Evolutionary conservation across 73 alveolate genomes (phyloP), one percentile per base, ranked within the genome.

Genomic region (Paramecium caudatum): DNA sequence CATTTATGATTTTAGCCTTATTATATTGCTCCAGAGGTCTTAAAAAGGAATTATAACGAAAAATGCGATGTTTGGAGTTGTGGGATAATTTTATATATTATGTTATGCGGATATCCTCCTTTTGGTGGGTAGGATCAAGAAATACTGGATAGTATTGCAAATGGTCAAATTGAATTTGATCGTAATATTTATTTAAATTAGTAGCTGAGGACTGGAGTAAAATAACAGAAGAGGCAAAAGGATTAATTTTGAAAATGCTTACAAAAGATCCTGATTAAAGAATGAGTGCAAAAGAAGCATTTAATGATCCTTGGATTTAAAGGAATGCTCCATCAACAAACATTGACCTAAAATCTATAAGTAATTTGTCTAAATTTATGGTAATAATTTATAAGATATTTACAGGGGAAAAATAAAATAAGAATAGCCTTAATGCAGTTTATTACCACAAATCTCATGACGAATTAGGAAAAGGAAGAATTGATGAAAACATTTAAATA

Each of bases 81-180:
- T 80, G 90, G 90, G 3, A 46, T 80, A 3, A 41, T 80, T 12
- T 30, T 80, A 1, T 80, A 80, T 80, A 80, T 46, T 4, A 23
- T 94, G 61, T 43, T 95, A 6, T 90, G 94, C 27, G 96, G 95
- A 15, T 86, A 91, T 36, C 96, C 98, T 19, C 98, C 98, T 0
- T 95, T 95, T 68, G 85, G 85, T 27, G 85, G 85, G 12, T 8
- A 32, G 1, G 85, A 68, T 32, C n/a, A 27, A 32, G 85, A 68
- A 13, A 32, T 68, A n/a, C 33, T 27, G 23, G 23, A 68, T 4
- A 68, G 21, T 32, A 68, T 68, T n/a, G 85, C 23, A 32, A n/a
- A n/a, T 3, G 85, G 85, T n/a, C 23, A 32, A 32, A 27, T 27
- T 68, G 85, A 68, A 32, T 68, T 68, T 68, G 85, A 68, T 36